A percentile compares a stretch with the other conserved stretches of the same genome.
phyloP scores from a whole-genome alignment of 345 rosid genomes.

The Populus pruinosa region DNA sequence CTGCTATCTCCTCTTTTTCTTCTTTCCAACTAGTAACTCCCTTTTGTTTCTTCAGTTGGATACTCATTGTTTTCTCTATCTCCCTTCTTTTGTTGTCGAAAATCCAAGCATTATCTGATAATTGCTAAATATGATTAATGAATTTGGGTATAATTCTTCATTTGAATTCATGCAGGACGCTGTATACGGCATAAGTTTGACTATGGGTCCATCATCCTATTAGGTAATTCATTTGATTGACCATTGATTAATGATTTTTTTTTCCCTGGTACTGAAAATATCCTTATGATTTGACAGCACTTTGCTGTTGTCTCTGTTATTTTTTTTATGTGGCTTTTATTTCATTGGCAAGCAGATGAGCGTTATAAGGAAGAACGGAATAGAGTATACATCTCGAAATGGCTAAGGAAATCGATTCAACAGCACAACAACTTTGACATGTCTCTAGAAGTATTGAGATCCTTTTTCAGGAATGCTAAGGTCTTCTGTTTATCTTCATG shows the following conservation, averaged over 20 bases:
- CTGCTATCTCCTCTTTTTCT: too few species aligned
- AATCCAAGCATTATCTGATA: background rate
- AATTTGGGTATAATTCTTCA: background rate
- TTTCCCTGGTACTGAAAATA: too few species aligned
- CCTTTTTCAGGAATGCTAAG: constrained; percentile 77
- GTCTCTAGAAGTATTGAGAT: constrained; percentile 58
- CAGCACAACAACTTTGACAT: constrained; percentile 53
- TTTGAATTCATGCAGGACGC: constrained; percentile 56
- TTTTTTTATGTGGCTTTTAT: background rate
- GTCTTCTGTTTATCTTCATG: constrained; percentile 28
- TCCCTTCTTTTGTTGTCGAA: too few species aligned
- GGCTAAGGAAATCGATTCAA: constrained; percentile 82
- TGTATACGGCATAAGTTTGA: constrained; percentile 86
- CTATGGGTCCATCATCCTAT: constrained; percentile 86
- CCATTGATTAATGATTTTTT: too few species aligned
- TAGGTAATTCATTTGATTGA: constrained; percentile 47
- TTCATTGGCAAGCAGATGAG: constrained; percentile 50
- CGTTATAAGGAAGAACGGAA: constrained; percentile 75
- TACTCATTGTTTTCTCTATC: too few species aligned
- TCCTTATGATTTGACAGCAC: background rate
- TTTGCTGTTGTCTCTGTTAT: background rate
- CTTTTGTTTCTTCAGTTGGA: too few species aligned
- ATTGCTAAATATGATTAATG: background rate
- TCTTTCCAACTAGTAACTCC: too few species aligned
- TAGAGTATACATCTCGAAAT: constrained; percentile 68